These are phyloP conservation scores for Ceratobasidium sp. DNA, from an alignment of 1,284 basidiomycete species.

Conservation along the genomic window DNA sequence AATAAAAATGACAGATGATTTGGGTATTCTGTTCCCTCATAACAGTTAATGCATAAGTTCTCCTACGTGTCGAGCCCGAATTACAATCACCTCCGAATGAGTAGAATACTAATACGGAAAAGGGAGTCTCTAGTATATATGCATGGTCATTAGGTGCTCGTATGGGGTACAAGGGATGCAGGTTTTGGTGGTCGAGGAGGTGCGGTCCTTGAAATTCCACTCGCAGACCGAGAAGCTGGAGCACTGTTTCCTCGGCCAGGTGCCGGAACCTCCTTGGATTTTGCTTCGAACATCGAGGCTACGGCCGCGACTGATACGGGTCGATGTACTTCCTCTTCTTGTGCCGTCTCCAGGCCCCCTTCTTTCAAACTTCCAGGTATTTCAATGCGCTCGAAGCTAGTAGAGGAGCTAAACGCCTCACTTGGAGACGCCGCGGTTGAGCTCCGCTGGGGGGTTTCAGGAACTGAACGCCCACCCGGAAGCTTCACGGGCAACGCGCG, in stretches of 20 bases:
- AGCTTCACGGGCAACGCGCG: conserved; percentile 23
- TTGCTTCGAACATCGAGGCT: conserved; percentile 30
- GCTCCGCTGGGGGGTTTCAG: background rate
- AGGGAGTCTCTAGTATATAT: background rate
- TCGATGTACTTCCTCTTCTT: conserved; percentile 2
- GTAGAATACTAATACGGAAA: background rate
- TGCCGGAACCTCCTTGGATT: conserved; percentile 13
- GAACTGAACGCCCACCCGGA: background rate
- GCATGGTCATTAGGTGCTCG: conserved; percentile 2
- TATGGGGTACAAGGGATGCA: conserved; percentile 20
- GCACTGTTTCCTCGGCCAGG: background rate
- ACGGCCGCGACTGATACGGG: conserved; percentile 25
- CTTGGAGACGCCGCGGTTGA: background rate
- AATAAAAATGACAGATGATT: background rate
- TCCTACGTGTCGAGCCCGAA: background rate
- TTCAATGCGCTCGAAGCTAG: conserved; percentile 26
- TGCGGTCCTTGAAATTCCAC: conserved; percentile 21
- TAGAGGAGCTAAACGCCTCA: conserved; percentile 25
- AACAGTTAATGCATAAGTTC: conserved; percentile 37
- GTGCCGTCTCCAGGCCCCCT: conserved; percentile 1
- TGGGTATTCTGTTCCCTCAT: conserved; percentile 1
- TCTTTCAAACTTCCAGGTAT: conserved; percentile 24
- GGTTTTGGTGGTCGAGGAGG: conserved; percentile 33
- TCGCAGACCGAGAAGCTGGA: conserved; percentile 7
- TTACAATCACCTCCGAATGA: conserved; percentile 10